Conservation (phyloP, 441 rosid species). For the Aquilaria agallochum region DNA sequence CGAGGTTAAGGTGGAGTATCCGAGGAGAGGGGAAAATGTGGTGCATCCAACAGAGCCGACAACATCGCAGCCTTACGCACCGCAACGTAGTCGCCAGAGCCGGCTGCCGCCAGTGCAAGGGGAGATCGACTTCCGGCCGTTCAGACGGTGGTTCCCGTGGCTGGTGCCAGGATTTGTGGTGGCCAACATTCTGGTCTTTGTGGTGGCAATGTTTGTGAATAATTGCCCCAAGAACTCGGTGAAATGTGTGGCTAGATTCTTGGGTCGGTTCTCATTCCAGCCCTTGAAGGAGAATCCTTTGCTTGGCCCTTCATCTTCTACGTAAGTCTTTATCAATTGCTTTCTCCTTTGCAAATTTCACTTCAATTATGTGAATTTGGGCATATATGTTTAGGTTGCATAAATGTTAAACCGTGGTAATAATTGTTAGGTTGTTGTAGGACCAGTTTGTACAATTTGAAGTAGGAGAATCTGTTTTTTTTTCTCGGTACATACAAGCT, state of each 20-base stretch:
- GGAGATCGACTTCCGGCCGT: slow-evolving; percentile 36
- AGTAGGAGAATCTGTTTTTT: too few relatives aligned
- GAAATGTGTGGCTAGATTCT: slow-evolving; percentile 40
- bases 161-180: slow-evolving; percentile 64
- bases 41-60: slow-evolving; percentile 2
- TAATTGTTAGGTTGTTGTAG: too few relatives aligned
- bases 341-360: background rate
- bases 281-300: slow-evolving; percentile 28
- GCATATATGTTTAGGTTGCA: too few relatives aligned
- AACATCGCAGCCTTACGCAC: background rate
- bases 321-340: slow-evolving; percentile 40
- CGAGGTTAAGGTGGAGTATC: slow-evolving; percentile 36
- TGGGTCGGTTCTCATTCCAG: slow-evolving; percentile 87
- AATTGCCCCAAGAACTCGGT: slow-evolving; percentile 61
- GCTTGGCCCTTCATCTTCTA: slow-evolving; percentile 77
- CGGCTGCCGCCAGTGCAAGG: slow-evolving; percentile 1
- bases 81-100: slow-evolving; percentile 3
- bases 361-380: too few relatives aligned
- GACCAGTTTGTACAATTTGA: too few relatives aligned
- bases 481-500: too few relatives aligned
- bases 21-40: slow-evolving; percentile 17
- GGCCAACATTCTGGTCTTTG: slow-evolving; percentile 53
- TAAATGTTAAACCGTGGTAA: too few relatives aligned
- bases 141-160: slow-evolving; percentile 69
- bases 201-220: slow-evolving; percentile 62